Base-by-base conservation (phyloP, 148 eudicot genomes). In the Beta vulgaris region DNA sequence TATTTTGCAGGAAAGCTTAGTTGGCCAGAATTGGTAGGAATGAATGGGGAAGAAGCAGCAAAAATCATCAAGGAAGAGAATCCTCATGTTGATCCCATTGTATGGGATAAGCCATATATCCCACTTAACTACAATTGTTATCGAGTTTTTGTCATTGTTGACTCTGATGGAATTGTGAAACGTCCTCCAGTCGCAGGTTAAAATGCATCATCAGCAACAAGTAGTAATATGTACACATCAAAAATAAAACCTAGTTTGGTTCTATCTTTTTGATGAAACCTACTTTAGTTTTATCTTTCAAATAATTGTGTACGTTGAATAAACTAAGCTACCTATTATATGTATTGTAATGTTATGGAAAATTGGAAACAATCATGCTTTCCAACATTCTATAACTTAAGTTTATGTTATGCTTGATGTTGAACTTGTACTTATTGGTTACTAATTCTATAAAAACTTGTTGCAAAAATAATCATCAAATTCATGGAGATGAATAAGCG, bases 21-120 rank as follows among this genome's bases (percentile, higher is more conserved):
- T 36, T 76, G 78, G 78, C 78, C 78, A 19, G 73, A 76, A 55
- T 14, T 76, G 54, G 7, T 68, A 0, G 78, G 78, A 66, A 60
- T 2, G 63, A 66, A 76, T 0, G 78, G 72, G 10, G 72, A 76
- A 19, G 54, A 51, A 40, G 73, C 72, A 12, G 55, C 68, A 9
- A 18, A 39, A 32, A 76, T 31, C 37, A 76, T 76, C 8, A 61
- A 76, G n/a, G 14, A 58, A 46, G 78, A 76, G 55, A 68, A 68
- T 29, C 72, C 78, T 12, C n/a, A 18, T 11, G 73, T 68, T 3
- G 48, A 31, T 69, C 64, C 72, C 29, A 55, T 76, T 42, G 73
- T 76, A 36, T 57, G 54, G 53, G 55, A 43, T n/a, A 49, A 39
- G 23, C 21, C 25, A 13, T 68, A 19, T 23, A 48, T 42, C 0